Conservation (phyloP, 768 basidiomycete species). For the Naganishia vishniacii region DNA sequence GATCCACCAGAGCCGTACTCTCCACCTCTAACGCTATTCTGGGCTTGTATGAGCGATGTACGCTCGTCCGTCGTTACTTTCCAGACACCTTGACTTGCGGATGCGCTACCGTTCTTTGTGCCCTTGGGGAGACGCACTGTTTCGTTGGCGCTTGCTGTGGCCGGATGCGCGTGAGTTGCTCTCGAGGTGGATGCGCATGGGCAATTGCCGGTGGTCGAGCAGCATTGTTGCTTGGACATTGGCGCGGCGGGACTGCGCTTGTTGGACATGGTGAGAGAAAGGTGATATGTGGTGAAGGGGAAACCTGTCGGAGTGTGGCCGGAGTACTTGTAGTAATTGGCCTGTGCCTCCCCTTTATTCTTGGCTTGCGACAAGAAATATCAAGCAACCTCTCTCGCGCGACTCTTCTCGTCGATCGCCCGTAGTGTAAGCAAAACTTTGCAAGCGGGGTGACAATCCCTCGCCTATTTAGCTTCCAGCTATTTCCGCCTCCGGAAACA, state of each 20-base stretch:
- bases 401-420: no score
- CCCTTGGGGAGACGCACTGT: slow-evolving; percentile 7
- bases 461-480: no score
- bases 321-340: no score
- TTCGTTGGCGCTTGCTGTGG: slow-evolving; percentile 1
- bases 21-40: neutral
- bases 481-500: no score
- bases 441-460: no score
- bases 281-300: no score
- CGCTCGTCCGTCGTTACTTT: slow-evolving; percentile 7
- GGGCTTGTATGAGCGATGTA: neutral
- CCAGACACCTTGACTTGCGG: slow-evolving; percentile 5
- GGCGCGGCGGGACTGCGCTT: neutral
- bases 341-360: no score
- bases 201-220: slow-evolving; percentile 7
- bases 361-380: no score
- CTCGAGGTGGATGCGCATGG: slow-evolving; percentile 7
- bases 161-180: neutral
- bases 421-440: no score
- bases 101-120: neutral
- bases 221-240: slow-evolving; percentile 14
- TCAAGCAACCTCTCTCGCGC: no score
- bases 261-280: neutral
- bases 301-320: no score
- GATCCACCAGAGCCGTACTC: slow-evolving; percentile 1